Percentiles rank a stretch among this genome's conserved stretches.
Evolutionary conservation across 2,329 filamentous ascomycete genomes (phyloP).

Genomic region (Claviceps sp.): DNA sequence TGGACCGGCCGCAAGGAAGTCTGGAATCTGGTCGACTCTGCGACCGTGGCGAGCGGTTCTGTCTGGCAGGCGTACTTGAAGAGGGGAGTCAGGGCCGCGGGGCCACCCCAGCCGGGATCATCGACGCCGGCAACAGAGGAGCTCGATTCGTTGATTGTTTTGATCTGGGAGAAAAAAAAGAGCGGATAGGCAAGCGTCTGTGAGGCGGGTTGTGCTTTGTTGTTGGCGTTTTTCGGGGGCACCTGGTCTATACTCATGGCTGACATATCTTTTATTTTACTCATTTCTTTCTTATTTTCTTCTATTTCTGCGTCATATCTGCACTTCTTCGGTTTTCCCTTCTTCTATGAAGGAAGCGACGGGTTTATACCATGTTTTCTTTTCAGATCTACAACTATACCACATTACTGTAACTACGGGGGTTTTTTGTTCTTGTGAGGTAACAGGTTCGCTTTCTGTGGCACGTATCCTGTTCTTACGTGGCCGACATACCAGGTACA

Average conservation of each 20-base stretch:
- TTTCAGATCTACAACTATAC: background rate
- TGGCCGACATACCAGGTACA: no score
- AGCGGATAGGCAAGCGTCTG: background rate
- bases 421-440: background rate
- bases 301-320: background rate
- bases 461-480: no score
- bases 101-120: slow-evolving; percentile 8
- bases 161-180: slow-evolving; percentile 23
- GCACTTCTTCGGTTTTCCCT: no score
- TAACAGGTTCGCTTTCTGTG: no score
- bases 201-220: background rate
- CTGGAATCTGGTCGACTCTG: slow-evolving; percentile 29
- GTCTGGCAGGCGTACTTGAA: slow-evolving; percentile 36
- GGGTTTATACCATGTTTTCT: no score
- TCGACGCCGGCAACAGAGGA: slow-evolving; percentile 10
- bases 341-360: no score
- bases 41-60: slow-evolving; percentile 19
- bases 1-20: slow-evolving; percentile 24
- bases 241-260: no score
- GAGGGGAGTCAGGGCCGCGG: slow-evolving; percentile 8
- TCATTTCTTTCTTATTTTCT: background rate
- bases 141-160: slow-evolving; percentile 26
- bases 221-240: background rate
- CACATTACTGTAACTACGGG: background rate
- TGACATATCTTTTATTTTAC: background rate